Evolutionary conservation across 495 filamentous ascomycete genomes (phyloP), one percentile per base, ranked within the genome.

Genomic region (Pyronema omphalodes): DNA sequence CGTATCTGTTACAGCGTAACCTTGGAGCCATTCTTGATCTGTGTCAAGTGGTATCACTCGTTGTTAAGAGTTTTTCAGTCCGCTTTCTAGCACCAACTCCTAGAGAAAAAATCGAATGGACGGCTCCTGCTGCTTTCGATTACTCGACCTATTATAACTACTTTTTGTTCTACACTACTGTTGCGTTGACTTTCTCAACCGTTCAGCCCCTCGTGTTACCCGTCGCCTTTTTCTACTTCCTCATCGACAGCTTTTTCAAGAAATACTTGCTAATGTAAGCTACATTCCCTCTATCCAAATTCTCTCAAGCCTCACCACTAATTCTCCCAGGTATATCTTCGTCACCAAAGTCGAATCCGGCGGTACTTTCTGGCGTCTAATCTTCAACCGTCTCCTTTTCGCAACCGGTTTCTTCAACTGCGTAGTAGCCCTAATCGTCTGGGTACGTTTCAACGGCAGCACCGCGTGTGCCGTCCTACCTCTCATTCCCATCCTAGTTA

Each of bases 131-230:
- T 2, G 69, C 83, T 9, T 95, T 99, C 67, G 88, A 95, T 60
- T 98, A 94, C 61, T 86, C 91, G 49, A 86, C 77, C 55, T 95
- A 96, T 69, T 96, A 95, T 72, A 96, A 95, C 66, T 85, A 80
- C 68, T 95, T 95, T 68, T 73, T 96, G 14, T 99, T 85, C 70
- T 95, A 95, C 66, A 73, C 84, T 3, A 96, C 91, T 0, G 83
- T 95, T 35, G 81, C 86, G 2, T 73, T 99, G 36, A 86, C 79
- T 62, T 96, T 88, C 65, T 80, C 82, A 1, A 81, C 83, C 9
- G 68, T 95, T 41, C 91, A 96, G 68, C 91, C 91, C 0, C 76
- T 96, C 35, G 83, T 88, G 4, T 74, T 99, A n/a, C 85, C 86
- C 0, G 81, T 94, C 37, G 85, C 84, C 0, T 88, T 88, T 1